A percentile compares a stretch with the other conserved stretches of the same genome.
phyloP scores from a whole-genome alignment of 768 basidiomycete species.

The Hydnomerulius pinastri region DNA sequence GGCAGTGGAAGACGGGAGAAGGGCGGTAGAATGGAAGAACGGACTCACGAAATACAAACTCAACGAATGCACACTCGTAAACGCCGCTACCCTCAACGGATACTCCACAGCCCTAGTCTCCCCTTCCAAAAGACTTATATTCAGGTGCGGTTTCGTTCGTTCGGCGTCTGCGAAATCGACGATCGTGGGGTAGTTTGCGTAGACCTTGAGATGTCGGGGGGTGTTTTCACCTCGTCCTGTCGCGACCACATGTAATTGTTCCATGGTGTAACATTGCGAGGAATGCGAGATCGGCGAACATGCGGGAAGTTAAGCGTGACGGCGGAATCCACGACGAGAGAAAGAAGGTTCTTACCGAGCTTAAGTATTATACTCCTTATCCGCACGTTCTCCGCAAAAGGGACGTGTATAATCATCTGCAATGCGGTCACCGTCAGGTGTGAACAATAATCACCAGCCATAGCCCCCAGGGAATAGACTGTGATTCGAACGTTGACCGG shows the following conservation, averaged over 20 bases:
- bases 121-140: constrained; percentile 71
- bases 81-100: constrained; percentile 73
- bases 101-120: constrained; percentile 73
- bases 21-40: constrained; percentile 10
- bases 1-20: constrained; percentile 1
- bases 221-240: constrained; percentile 81
- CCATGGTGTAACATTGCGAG: too few species aligned
- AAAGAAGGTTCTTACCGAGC: constrained; percentile 50
- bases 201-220: constrained; percentile 75
- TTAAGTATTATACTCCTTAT: constrained; percentile 76
- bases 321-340: constrained; percentile 8
- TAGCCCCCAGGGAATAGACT: background rate
- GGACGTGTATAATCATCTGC: constrained; percentile 80
- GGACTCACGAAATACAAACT: constrained; percentile 79
- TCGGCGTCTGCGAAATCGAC: constrained; percentile 80
- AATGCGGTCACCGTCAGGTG: background rate
- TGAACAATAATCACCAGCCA: background rate
- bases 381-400: constrained; percentile 78
- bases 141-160: constrained; percentile 64
- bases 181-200: constrained; percentile 71
- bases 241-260: too few species aligned
- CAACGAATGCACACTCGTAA: constrained; percentile 70
- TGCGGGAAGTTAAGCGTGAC: constrained; percentile 10
- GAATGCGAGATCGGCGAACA: constrained; percentile 9
- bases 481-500: too few species aligned